A percentile compares a stretch with the other conserved stretches of the same genome.
phyloP scores from a whole-genome alignment of 2,329 filamentous ascomycete genomes.

The Neonectria neomacrospora region DNA sequence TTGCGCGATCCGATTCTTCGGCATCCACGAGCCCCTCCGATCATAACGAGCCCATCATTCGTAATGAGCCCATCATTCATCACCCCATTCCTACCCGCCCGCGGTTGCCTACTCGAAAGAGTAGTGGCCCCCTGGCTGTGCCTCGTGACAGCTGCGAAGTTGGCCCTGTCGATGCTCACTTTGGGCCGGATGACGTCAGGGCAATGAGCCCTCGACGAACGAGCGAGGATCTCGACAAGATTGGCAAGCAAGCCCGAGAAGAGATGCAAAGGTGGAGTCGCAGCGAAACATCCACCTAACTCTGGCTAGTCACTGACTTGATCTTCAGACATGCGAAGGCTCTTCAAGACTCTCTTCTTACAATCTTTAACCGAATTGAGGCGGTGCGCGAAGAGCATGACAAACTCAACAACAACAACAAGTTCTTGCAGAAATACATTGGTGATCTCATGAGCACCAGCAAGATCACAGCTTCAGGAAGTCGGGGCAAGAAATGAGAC shows the following conservation, averaged over 20 bases:
- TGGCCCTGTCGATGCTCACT: conserved; percentile 77
- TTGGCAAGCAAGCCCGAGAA: conserved; percentile 83
- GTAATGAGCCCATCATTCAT: conserved; percentile 57
- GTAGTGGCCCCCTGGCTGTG: conserved; percentile 85
- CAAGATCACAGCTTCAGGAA: conserved; percentile 72
- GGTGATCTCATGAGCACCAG: conserved; percentile 92
- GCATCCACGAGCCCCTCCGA: conserved; percentile 49
- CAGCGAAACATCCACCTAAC: neutral
- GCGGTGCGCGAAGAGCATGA: conserved; percentile 94
- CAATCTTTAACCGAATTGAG: conserved; percentile 93
- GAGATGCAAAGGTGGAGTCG: conserved; percentile 66
- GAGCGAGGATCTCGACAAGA: conserved; percentile 87
- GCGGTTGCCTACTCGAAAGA: conserved; percentile 77
- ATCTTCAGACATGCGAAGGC: conserved; percentile 81
- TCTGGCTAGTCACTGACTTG: conserved; percentile 29
- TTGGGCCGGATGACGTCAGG: conserved; percentile 87
- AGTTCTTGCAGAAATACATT: conserved; percentile 97
- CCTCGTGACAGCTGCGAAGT: conserved; percentile 79
- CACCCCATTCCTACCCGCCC: conserved; percentile 69
- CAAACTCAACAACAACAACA: conserved; percentile 96
- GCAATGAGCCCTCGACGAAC: conserved; percentile 95
- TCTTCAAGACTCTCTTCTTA: conserved; percentile 88
- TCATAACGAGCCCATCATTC: conserved; percentile 54
- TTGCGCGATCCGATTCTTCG: conserved; percentile 54
- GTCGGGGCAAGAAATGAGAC: conserved; percentile 65